Evolutionary conservation across 371 early-diverging fungal genomes (phyloP), one percentile per base, ranked within the genome.

Genomic region (Mucor indicus): DNA sequence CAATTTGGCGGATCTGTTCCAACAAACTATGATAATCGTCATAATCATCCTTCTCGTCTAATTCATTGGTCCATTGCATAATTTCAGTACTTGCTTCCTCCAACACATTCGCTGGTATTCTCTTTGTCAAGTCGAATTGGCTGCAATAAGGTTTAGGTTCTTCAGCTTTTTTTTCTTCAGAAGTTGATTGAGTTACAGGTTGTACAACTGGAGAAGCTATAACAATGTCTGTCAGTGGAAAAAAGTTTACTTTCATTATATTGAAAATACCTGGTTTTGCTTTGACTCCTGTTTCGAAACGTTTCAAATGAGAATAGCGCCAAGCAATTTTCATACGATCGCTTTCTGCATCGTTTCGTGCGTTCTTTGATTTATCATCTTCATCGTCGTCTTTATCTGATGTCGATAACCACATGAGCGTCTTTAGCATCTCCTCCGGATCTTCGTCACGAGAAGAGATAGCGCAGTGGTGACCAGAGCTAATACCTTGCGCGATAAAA

Each of bases 241-340:
- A 27, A 12, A 48, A 15, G 3, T 23, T 13, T 15, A 27, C 29
- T 7, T 27, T 7, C 29, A 27, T 27, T 27, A 27, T 27, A 27
- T 27, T 7, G 5, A 27, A 21, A 2, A 58, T 67, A 67, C 75
- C 60, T 57, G 54, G 52, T 24, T 60, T 64, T 1, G 63, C 36
- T 22, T 60, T 60, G 3, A 77, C 67, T 21, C 61, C 57, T 20
- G 77, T 67, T 46, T 76, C 81, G 55, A 89, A 77, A 49, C 79
- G 79, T 44, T 86, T 87, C 57, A 89, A 54, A 45, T 82, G 79
- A 49, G 93, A 83, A 72, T 96, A 96, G 48, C 96, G 64, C 96
- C 96, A 95, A 0, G 96, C 97, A 48, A 96, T 96, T 53, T 79
- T 85, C 81, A 96, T 80, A 2, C 76, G 69, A 50, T 92, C 89